Conservation (phyloP, 176 grass and related monocot genomes). For the Saccharum spontaneum region DNA sequence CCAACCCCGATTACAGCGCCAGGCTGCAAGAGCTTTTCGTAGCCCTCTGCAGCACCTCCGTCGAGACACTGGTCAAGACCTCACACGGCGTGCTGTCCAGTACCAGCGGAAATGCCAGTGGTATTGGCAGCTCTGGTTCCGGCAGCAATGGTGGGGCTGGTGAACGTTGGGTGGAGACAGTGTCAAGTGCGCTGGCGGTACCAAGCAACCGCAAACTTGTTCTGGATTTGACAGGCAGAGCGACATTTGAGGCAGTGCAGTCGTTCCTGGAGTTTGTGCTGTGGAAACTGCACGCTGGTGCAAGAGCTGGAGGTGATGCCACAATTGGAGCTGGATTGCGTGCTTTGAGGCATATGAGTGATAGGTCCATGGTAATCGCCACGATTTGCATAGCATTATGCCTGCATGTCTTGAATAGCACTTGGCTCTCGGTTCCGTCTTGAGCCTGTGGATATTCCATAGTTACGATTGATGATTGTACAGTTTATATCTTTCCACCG, state of each 20-base stretch:
- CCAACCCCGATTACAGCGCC: conserved; percentile 65
- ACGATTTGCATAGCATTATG: conserved; percentile 74
- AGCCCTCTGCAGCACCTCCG: conserved; percentile 59
- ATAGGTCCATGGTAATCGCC: conserved; percentile 59
- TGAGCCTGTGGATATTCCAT: not conserved
- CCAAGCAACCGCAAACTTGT: conserved; percentile 63
- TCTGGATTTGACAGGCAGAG: conserved; percentile 69
- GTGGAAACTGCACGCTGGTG: conserved; percentile 54
- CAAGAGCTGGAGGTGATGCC: conserved; percentile 48
- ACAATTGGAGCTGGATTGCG: conserved; percentile 35
- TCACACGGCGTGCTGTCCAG: conserved; percentile 54
- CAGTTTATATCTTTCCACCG: not conserved
- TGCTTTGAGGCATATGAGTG: conserved; percentile 50
- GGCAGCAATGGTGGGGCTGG: conserved; percentile 7
- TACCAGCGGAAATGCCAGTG: not conserved
- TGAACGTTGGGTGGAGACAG: conserved; percentile 45
- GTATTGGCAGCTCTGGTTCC: not conserved
- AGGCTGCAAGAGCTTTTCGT: conserved; percentile 65
- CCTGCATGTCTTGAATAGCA: conserved; percentile 59
- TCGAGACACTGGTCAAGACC: conserved; percentile 75
- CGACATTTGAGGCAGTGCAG: conserved; percentile 74
- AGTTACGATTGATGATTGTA: conserved; percentile 1
- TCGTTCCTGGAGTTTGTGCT: conserved; percentile 87
- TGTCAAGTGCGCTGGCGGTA: conserved; percentile 52
- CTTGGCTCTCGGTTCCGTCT: conserved; percentile 34